Conservation (phyloP, 208 protist species). For the Leishmania gerbilli region DNA sequence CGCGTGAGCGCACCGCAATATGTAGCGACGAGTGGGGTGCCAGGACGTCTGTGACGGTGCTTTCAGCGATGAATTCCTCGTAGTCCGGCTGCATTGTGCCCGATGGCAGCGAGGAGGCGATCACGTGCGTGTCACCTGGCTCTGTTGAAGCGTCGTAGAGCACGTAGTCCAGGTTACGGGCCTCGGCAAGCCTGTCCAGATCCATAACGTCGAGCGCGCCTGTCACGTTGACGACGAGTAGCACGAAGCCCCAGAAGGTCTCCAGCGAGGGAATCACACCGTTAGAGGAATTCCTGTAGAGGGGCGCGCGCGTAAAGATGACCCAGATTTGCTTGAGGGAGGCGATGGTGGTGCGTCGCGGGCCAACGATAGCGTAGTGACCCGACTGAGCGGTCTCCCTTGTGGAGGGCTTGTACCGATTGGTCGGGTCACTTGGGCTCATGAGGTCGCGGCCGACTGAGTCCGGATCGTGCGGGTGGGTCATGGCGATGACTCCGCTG, state of each 20-base stretch:
- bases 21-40: slow-evolving; percentile 7
- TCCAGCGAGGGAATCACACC: background rate
- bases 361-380: slow-evolving; percentile 32
- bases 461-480: slow-evolving; percentile 21
- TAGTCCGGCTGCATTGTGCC: slow-evolving; percentile 23
- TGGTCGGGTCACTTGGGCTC: background rate
- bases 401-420: slow-evolving; percentile 13
- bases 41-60: background rate
- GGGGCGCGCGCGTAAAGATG: slow-evolving; percentile 43
- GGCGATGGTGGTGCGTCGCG: slow-evolving; percentile 16
- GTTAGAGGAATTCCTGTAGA: slow-evolving; percentile 41
- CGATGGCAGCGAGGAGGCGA: slow-evolving; percentile 25
- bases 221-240: slow-evolving; percentile 44
- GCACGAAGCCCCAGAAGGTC: slow-evolving; percentile 80
- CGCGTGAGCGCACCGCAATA: slow-evolving; percentile 31
- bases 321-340: slow-evolving; percentile 28
- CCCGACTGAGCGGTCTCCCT: slow-evolving; percentile 33
- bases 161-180: slow-evolving; percentile 45
- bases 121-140: background rate
- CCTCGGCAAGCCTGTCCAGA: slow-evolving; percentile 10
- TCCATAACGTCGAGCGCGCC: slow-evolving; percentile 28
- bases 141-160: slow-evolving; percentile 11
- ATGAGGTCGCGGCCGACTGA: slow-evolving; percentile 29
- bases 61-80: slow-evolving; percentile 28
- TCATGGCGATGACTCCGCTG: slow-evolving; percentile 53